These are phyloP conservation scores for Thalassiosira livingstoniorum DNA, from an alignment of 352 stramenopile genomes.

Conservation along the genomic window DNA sequence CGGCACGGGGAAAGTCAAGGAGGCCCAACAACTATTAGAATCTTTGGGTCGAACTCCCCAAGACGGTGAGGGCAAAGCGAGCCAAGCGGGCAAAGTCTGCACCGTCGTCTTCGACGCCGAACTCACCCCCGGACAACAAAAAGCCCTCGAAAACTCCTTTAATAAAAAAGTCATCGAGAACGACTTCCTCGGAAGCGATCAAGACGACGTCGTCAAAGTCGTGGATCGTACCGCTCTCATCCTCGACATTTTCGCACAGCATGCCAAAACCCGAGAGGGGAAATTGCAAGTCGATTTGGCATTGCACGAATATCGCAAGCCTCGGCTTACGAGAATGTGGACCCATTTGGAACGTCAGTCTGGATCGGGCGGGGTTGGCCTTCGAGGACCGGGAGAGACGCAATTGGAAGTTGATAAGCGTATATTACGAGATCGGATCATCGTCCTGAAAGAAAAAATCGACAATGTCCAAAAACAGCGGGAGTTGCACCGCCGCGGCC, in stretches of 20 bases:
- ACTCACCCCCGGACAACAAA: constrained; percentile 87
- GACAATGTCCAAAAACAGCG: constrained; percentile 86
- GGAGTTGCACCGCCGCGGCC: constrained; percentile 76
- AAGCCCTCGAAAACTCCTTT: constrained; percentile 81
- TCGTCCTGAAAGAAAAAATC: constrained; percentile 87
- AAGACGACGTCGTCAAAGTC: constrained; percentile 80
- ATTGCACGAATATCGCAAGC: constrained; percentile 88
- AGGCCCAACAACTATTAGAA: constrained; percentile 80
- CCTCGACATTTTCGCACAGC: constrained; percentile 90
- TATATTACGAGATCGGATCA: constrained; percentile 86
- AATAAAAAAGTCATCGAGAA: constrained; percentile 83
- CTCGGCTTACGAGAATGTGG: constrained; percentile 88
- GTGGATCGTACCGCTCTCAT: constrained; percentile 89
- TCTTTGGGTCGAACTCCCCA: too few relatives aligned
- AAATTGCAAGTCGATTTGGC: constrained; percentile 89
- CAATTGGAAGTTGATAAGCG: constrained; percentile 90
- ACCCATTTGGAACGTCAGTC: constrained; percentile 89
- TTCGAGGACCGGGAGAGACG: constrained; percentile 87
- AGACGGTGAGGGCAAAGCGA: constrained; percentile 14
- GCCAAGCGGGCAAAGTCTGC: constrained; percentile 44
- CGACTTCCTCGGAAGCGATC: constrained; percentile 76
- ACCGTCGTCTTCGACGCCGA: constrained; percentile 90
- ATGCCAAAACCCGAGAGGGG: constrained; percentile 87
- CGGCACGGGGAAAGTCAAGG: constrained; percentile 84
- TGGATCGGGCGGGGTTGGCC: constrained; percentile 78